Evolutionary conservation across 768 basidiomycete species (phyloP), one percentile per base, ranked within the genome.

Genomic region (Astraeus odoratus): DNA sequence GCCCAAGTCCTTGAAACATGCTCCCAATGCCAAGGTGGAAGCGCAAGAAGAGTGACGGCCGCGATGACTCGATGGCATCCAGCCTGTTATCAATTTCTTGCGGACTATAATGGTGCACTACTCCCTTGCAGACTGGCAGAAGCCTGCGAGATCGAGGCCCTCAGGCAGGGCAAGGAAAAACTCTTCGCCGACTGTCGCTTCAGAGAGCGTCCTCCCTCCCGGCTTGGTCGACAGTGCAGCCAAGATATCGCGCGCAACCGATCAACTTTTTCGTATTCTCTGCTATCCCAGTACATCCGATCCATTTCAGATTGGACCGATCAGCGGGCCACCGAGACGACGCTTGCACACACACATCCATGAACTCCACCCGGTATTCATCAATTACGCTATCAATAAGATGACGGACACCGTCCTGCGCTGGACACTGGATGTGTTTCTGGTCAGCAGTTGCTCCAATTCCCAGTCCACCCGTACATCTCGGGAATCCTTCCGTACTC

Each of bases 21-120:
- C 39, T 42, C 0, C 58, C 46, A 2, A 20, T 44, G 1, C 54
- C 66, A 20, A 68, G 61, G 20, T 63, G 36, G 63, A 69, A 46
- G 66, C 72, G 74, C 50, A 73, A 61, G 15, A 70, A 65, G 20
- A 67, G 64, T 0, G 59, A 72, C 25, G 83, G 80, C 30, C 79
- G 78, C 2, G 94, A 97, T 63, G 93, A 90, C 67, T 96, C 13
- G 88, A 84, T 55, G 94, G 94, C 90, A 57, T 22, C 73, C 62
- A 3, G 43, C 23, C 9, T 19, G 36, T 45, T 24, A 5, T 7
- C 25, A 33, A 22, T 16, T 39, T 9, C 8, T n/a, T n/a, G n/a
- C 23, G 6, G n/a, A 45, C 38, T 18, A 33, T 22, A 29, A 29
- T 19, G 29, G 16, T 13, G 23, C 12, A 47, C 42, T 29, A 42